Conservation (phyloP, 495 filamentous ascomycete genomes). For the Podospora sp. region DNA sequence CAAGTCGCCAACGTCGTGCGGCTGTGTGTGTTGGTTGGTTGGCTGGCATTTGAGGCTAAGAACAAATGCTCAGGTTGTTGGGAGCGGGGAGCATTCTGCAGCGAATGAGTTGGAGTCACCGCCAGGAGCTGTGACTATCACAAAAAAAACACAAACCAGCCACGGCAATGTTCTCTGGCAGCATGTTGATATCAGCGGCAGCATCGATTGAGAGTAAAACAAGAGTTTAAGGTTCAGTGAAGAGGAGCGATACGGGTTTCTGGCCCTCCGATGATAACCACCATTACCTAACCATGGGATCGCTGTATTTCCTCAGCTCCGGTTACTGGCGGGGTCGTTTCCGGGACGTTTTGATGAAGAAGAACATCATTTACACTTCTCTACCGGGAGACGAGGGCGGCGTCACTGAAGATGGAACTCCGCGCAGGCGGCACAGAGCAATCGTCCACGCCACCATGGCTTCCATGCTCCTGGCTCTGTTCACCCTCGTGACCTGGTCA, state of each 20-base stretch:
- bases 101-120: background rate
- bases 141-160: no score
- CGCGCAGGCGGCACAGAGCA: background rate
- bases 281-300: background rate
- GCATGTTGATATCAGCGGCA: background rate
- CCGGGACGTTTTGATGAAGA: background rate
- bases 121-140: no score
- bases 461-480: background rate
- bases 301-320: background rate
- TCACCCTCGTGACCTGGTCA: background rate
- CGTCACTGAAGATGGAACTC: background rate
- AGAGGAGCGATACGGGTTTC: background rate
- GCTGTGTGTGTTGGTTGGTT: background rate
- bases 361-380: background rate
- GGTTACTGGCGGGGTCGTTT: background rate
- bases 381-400: background rate
- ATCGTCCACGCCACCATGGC: background rate
- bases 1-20: background rate
- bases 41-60: constrained; percentile 1
- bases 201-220: background rate
- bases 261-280: background rate
- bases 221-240: background rate
- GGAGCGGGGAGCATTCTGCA: background rate
- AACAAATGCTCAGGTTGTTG: background rate
- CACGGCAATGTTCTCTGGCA: background rate